Base-by-base conservation (phyloP, 257 asterid genomes). In the Voacanga thouarsii region DNA sequence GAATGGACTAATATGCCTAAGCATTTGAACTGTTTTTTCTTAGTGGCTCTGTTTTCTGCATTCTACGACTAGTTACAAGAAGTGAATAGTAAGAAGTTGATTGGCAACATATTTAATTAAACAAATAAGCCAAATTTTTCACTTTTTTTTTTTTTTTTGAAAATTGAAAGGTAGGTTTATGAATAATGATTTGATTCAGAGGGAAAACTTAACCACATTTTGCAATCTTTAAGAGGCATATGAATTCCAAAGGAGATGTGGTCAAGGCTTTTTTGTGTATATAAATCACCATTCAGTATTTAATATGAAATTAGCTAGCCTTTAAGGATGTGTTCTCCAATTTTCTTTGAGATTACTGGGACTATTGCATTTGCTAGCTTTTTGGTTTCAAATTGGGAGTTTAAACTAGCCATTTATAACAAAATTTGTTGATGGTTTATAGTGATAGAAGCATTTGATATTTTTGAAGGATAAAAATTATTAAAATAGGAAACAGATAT, bases 231-330 rank as follows among this genome's bases (percentile, higher is more conserved):
- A 24, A n/a, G n/a, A 59, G 7, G 39, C 37, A 66, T 49, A 33
- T 47, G 78, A 57, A 37, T 61, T 79, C 75, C 44, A 60, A 65
- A 21, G 19, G 47, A 72, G 37, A 53, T 50, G 41, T 18, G 64
- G 6, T 21, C 68, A 45, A 72, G 57, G 78, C 24, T 79, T 16
- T 9, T n/a, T n/a, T 63, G 78, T 79, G 64, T 63, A 72, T 50
- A 79, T 79, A 79, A 6, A 57, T 15, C 5, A 4, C 30, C 7
- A 61, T 64, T 56, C 18, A 43, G 44, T 21, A 23, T 61, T 49
- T 39, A 6, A 66, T 66, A 66, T 14, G 21, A 33, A 66, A 37
- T 64, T 12, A 11, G 21, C 2, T n/a, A 63, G 69, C 44, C 23
- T 65, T 65, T 65, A 6, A 66, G 16, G 43, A 18, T 37, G 5